phyloP scores from a whole-genome alignment of 306 rosid genomes.

The Morella rubra region DNA sequence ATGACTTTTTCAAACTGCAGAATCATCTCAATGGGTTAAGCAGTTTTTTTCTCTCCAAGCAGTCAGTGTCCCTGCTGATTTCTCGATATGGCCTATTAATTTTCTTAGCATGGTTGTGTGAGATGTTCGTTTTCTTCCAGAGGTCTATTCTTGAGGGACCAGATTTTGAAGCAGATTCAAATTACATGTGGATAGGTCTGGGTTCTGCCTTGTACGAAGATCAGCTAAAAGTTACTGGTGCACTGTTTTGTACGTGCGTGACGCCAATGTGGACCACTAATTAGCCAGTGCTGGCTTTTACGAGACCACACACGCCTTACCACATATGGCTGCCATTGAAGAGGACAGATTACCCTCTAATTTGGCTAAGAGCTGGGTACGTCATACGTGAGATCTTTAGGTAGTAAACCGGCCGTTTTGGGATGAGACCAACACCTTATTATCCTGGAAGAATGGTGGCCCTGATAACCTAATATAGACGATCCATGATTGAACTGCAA shows the following conservation, averaged over 20 bases:
- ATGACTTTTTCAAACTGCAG: too few relatives aligned
- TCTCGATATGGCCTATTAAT: too few relatives aligned
- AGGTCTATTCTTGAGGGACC: too few relatives aligned
- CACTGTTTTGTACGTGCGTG: constrained; percentile 27
- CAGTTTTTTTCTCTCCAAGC: too few relatives aligned
- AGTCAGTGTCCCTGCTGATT: too few relatives aligned
- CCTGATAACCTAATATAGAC: neutral
- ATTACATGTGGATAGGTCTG: neutral
- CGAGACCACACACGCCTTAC: constrained; percentile 71
- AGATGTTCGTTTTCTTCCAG: too few relatives aligned
- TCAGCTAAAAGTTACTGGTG: neutral
- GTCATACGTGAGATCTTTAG: neutral
- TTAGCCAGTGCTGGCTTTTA: constrained; percentile 53
- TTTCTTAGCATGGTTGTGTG: too few relatives aligned
- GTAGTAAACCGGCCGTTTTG: neutral
- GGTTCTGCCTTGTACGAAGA: neutral
- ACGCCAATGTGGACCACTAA: constrained; percentile 51
- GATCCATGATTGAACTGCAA: neutral
- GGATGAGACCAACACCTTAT: neutral
- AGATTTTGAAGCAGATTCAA: too few relatives aligned
- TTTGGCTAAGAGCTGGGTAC: neutral
- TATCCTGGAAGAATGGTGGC: neutral
- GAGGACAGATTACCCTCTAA: constrained; percentile 48
- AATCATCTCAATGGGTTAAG: too few relatives aligned
- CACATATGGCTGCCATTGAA: constrained; percentile 51